A percentile compares a stretch with the other conserved stretches of the same genome.
Conservation (phyloP, 306 rosid genomes). For the Cyclanthera cordifolia region DNA sequence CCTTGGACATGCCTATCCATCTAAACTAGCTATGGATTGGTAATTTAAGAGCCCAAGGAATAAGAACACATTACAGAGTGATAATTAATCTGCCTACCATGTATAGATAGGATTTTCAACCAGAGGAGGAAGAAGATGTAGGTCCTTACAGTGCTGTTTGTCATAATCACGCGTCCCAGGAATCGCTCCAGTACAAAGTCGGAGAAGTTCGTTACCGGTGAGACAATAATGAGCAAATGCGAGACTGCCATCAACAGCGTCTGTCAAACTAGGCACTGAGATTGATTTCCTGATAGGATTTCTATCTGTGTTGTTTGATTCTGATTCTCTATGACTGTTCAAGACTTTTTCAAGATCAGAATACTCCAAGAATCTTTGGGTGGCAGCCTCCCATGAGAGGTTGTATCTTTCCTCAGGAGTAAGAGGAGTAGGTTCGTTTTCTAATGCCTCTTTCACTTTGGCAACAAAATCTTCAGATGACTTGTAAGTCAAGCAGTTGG, state of each 20-base stretch:
- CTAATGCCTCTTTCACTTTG: constrained; percentile 86
- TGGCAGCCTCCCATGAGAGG: constrained; percentile 99
- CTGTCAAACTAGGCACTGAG: constrained; percentile 50
- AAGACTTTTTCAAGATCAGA: constrained; percentile 66
- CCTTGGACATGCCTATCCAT: background rate
- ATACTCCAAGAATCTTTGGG: constrained; percentile 75
- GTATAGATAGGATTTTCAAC: constrained; percentile 85
- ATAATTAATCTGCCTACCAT: constrained; percentile 49
- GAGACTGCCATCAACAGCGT: constrained; percentile 70
- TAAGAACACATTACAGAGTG: background rate
- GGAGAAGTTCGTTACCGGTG: constrained; percentile 78
- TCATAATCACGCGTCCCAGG: constrained; percentile 86
- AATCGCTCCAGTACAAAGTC: constrained; percentile 75
- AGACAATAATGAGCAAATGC: constrained; percentile 89
- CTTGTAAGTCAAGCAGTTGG: constrained; percentile 78
- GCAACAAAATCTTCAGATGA: constrained; percentile 76
- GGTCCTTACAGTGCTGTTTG: constrained; percentile 82
- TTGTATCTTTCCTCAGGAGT: constrained; percentile 73
- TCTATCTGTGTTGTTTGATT: constrained; percentile 19
- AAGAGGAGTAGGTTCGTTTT: constrained; percentile 70
- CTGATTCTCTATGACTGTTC: constrained; percentile 26
- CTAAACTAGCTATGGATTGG: background rate
- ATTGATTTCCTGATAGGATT: constrained; percentile 31
- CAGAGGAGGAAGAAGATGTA: constrained; percentile 66
- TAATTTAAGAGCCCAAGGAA: background rate